These are phyloP conservation scores for Arthromyces matolae DNA, from an alignment of 768 basidiomycete species.

Conservation along the genomic window DNA sequence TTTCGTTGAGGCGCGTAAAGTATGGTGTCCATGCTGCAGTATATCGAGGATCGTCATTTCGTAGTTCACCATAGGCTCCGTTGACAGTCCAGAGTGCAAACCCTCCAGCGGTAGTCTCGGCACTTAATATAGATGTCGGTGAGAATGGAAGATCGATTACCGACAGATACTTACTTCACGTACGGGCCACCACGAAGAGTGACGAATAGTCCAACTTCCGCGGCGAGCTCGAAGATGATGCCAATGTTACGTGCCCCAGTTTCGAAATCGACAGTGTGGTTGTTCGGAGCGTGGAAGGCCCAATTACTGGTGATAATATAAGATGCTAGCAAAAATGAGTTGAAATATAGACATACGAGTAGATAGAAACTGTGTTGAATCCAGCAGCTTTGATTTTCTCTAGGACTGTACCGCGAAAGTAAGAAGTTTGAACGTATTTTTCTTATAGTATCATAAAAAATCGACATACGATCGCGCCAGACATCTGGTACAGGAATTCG, in stretches of 20 bases:
- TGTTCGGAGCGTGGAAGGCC: constrained; percentile 11
- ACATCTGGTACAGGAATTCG: constrained; percentile 9
- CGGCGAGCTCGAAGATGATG: constrained; percentile 7
- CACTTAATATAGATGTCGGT: neutral
- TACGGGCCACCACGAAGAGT: constrained; percentile 8
- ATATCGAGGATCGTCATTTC: constrained; percentile 8
- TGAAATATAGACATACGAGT: constrained; percentile 1
- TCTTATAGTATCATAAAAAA: too few species aligned
- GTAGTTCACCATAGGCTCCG: constrained; percentile 7
- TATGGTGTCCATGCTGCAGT: constrained; percentile 9
- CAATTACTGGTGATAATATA: neutral
- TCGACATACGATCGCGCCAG: constrained; percentile 9
- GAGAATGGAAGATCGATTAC: neutral
- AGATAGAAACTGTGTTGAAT: constrained; percentile 11
- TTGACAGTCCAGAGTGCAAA: constrained; percentile 9
- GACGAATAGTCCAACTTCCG: constrained; percentile 8
- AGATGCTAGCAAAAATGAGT: neutral
- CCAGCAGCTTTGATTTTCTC: too few species aligned
- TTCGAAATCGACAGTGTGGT: constrained; percentile 11
- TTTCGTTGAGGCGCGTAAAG: constrained; percentile 8
- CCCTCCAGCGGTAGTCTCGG: constrained; percentile 8
- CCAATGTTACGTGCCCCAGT: constrained; percentile 7
- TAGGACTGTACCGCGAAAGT: neutral
- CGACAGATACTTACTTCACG: constrained; percentile 5
- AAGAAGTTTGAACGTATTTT: too few species aligned